Evolutionary conservation across 768 basidiomycete species (phyloP).

Genomic region (Rhodotorula taiwanensis): DNA sequence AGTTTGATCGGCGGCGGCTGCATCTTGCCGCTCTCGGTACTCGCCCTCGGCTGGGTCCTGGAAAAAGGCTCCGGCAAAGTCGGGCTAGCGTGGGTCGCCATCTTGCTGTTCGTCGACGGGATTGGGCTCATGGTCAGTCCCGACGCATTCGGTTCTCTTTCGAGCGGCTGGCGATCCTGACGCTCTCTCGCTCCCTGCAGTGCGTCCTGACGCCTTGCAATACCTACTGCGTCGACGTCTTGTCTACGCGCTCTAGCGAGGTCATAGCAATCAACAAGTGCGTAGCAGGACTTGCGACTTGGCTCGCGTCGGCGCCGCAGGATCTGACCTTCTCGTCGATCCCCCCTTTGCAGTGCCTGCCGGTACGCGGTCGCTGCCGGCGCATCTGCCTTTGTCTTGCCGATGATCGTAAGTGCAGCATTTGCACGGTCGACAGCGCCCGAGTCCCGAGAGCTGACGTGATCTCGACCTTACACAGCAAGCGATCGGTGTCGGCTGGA

Average conservation of each 20-base stretch:
- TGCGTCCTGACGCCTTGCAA: constrained; percentile 6
- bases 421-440: no score
- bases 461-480: no score
- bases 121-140: constrained; percentile 16
- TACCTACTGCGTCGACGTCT: constrained; percentile 18
- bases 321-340: not conserved
- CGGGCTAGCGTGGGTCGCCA: not conserved
- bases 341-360: not conserved
- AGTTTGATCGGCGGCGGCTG: constrained; percentile 40
- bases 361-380: constrained; percentile 39
- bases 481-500: constrained; percentile 45
- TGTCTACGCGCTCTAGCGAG: constrained; percentile 14
- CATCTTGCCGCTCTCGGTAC: constrained; percentile 40
- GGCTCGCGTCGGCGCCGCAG: not conserved
- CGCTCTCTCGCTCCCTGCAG: no score
- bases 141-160: not conserved
- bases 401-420: no score
- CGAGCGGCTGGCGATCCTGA: not conserved
- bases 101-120: constrained; percentile 15
- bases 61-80: constrained; percentile 17
- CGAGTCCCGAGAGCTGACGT: no score
- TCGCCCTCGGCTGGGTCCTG: constrained; percentile 43
- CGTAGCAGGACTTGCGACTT: no score
- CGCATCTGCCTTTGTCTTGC: constrained; percentile 45
- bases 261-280: constrained; percentile 45